These are phyloP conservation scores for Ogataea wickerhamii DNA, from an alignment of 805 yeast species.

Conservation along the genomic window DNA sequence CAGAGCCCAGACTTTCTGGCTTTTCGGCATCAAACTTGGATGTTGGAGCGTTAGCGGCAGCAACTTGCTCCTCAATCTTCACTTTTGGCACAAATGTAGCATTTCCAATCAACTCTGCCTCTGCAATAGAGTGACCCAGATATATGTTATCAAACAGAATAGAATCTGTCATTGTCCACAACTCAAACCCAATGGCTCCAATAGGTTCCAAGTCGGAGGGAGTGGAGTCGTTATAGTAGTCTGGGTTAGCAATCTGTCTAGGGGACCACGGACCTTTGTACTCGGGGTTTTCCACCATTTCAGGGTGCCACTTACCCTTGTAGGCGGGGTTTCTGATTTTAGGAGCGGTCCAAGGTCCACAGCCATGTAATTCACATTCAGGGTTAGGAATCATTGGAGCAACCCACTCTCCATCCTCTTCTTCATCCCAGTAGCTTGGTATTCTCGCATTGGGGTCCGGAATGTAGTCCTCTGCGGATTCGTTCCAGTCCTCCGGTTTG, in stretches of 20 bases:
- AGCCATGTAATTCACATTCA: conserved; percentile 63
- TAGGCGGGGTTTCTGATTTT: conserved; percentile 62
- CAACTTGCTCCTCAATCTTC: conserved; percentile 45
- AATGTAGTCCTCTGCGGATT: conserved; percentile 52
- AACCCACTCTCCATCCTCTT: conserved; percentile 82
- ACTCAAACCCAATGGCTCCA: conserved; percentile 82
- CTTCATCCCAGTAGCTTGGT: conserved; percentile 87
- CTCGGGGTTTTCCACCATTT: conserved; percentile 65
- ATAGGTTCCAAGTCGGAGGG: conserved; percentile 65
- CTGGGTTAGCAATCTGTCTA: conserved; percentile 62
- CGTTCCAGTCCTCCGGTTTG: conserved; percentile 82
- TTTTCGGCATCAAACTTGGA: conserved; percentile 38
- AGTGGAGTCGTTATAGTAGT: conserved; percentile 51
- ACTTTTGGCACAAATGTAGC: conserved; percentile 59
- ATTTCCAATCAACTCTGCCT: conserved; percentile 84
- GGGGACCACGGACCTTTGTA: conserved; percentile 81
- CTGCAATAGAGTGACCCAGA: conserved; percentile 76
- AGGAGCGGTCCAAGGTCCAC: conserved; percentile 81
- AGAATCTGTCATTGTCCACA: conserved; percentile 81
- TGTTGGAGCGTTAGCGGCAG: conserved; percentile 40
- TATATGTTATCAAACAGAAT: conserved; percentile 80
- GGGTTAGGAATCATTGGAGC: conserved; percentile 75
- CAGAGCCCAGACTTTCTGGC: conserved; percentile 24
- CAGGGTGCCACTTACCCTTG: conserved; percentile 77
- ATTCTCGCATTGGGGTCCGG: conserved; percentile 62